Conservation (phyloP, 805 yeast genomes). For the Kluyveromyces lactis region DNA sequence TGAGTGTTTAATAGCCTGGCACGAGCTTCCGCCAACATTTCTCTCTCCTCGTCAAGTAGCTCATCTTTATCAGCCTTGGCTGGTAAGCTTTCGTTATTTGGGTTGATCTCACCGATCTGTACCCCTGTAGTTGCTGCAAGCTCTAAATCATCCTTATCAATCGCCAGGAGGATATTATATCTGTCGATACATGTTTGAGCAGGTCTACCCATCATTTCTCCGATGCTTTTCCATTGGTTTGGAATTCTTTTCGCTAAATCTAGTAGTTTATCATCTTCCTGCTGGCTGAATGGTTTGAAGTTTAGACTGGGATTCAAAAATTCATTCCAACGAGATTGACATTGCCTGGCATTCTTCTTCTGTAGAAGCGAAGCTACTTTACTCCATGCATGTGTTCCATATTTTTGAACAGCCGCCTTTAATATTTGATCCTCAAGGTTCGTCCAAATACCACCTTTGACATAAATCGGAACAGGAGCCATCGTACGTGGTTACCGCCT, state of each 20-base stretch:
- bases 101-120: constrained; percentile 50
- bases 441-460: constrained; percentile 89
- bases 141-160: constrained; percentile 28
- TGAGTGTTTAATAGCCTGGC: constrained; percentile 87
- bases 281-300: constrained; percentile 58
- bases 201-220: constrained; percentile 71
- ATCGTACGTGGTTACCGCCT: constrained; percentile 2
- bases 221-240: constrained; percentile 92
- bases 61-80: constrained; percentile 76
- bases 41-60: constrained; percentile 80
- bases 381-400: constrained; percentile 93
- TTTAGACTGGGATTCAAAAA: constrained; percentile 70
- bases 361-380: constrained; percentile 80
- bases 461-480: constrained; percentile 54
- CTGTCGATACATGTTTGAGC: constrained; percentile 82
- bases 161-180: constrained; percentile 61
- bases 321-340: constrained; percentile 88
- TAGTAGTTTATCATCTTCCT: constrained; percentile 68
- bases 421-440: constrained; percentile 76
- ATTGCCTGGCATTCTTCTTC: constrained; percentile 83
- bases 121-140: constrained; percentile 30
- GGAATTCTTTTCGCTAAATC: constrained; percentile 65
- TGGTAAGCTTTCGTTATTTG: constrained; percentile 67
- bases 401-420: constrained; percentile 85
- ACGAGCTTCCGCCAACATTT: constrained; percentile 90